Conservation (phyloP, 192 early-diverging fungal species). For the Coemansia sp. region DNA sequence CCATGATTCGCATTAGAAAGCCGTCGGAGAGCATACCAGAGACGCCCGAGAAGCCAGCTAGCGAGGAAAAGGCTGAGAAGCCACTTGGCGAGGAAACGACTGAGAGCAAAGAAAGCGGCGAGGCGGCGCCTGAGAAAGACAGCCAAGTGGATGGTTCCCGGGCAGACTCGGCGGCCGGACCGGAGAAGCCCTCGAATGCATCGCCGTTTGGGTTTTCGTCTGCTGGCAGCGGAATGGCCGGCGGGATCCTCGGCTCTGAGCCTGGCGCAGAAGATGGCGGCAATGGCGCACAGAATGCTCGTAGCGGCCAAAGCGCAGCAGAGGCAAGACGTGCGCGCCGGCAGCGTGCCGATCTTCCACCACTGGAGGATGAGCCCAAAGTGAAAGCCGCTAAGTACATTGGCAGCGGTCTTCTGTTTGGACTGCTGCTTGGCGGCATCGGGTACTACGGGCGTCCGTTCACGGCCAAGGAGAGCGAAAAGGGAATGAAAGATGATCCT, state of each 20-base stretch:
- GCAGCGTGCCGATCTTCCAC: conserved; percentile 53
- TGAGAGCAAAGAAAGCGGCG: neutral
- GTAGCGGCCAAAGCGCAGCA: conserved; percentile 40
- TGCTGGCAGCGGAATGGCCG: conserved; percentile 45
- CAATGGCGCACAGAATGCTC: conserved; percentile 6
- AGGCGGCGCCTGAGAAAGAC: neutral
- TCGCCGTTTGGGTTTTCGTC: conserved; percentile 54
- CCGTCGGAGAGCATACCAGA: conserved; percentile 16
- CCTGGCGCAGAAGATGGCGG: neutral
- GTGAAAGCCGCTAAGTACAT: conserved; percentile 50
- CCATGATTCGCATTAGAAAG: conserved; percentile 38
- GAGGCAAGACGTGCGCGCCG: conserved; percentile 52
- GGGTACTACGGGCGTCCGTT: conserved; percentile 52
- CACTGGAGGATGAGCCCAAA: conserved; percentile 49
- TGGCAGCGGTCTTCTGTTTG: conserved; percentile 44
- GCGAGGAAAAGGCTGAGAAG: conserved; percentile 4
- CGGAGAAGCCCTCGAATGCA: conserved; percentile 10
- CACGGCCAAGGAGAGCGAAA: conserved; percentile 25
- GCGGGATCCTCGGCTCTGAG: conserved; percentile 35
- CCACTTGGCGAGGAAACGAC: neutral
- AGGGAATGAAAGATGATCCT: conserved; percentile 44
- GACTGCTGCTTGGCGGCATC: conserved; percentile 39
- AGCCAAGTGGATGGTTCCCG: neutral
- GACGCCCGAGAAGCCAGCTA: conserved; percentile 12
- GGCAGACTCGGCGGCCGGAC: neutral